phyloP scores from a whole-genome alignment of 208 protist genomes.

The Leishmania arabica region DNA sequence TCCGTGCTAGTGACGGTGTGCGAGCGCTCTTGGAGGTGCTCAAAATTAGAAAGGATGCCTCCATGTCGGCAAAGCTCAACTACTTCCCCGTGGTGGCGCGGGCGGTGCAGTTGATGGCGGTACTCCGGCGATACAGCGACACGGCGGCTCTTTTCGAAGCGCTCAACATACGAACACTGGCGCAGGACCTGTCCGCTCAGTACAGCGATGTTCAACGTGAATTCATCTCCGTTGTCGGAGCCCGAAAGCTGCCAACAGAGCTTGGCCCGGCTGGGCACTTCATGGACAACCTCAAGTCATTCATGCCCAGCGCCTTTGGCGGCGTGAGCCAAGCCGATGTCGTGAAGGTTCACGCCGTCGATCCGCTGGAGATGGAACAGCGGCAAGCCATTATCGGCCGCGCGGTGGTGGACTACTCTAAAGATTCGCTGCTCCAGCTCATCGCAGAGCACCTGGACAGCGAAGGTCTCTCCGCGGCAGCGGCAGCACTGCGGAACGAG shows the following conservation, averaged over 20 bases:
- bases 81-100: slow-evolving; percentile 87
- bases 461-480: slow-evolving; percentile 58
- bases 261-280: slow-evolving; percentile 75
- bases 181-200: slow-evolving; percentile 61
- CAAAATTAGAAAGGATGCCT: slow-evolving; percentile 60
- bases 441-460: slow-evolving; percentile 72
- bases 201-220: slow-evolving; percentile 82
- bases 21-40: slow-evolving; percentile 78
- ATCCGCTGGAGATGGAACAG: slow-evolving; percentile 67
- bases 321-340: slow-evolving; percentile 44
- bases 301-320: slow-evolving; percentile 53
- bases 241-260: slow-evolving; percentile 68
- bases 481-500: slow-evolving; percentile 56
- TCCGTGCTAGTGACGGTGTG: slow-evolving; percentile 79
- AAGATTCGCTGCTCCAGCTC: slow-evolving; percentile 72
- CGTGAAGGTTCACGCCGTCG: slow-evolving; percentile 43
- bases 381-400: slow-evolving; percentile 71
- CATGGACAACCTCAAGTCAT: slow-evolving; percentile 82
- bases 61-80: slow-evolving; percentile 75
- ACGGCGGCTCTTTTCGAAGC: slow-evolving; percentile 80
- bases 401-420: slow-evolving; percentile 78
- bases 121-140: slow-evolving; percentile 73
- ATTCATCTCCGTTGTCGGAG: slow-evolving; percentile 71
- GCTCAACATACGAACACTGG: slow-evolving; percentile 69
- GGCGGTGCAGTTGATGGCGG: slow-evolving; percentile 80